These are phyloP conservation scores for Pterocarpus macrocarpus DNA, from an alignment of 306 rosid genomes.

Conservation along the genomic window DNA sequence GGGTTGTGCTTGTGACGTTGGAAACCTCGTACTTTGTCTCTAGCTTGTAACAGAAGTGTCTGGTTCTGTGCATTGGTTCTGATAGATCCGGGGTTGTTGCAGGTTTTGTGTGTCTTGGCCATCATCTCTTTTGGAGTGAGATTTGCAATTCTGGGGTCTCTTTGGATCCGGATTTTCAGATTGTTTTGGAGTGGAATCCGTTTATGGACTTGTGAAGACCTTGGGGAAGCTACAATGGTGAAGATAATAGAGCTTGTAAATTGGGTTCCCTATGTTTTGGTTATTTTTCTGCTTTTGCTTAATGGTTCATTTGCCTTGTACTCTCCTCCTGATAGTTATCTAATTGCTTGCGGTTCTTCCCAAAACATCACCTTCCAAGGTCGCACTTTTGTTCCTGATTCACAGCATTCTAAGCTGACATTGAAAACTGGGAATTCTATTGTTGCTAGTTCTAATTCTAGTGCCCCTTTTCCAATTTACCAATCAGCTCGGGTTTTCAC, in stretches of 20 bases:
- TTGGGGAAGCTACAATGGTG: slow-evolving; percentile 42
- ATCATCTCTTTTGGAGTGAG: slow-evolving; percentile 34
- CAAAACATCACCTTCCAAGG: slow-evolving; percentile 67
- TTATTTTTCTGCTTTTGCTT: slow-evolving; percentile 46
- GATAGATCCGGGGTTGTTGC: slow-evolving; percentile 46
- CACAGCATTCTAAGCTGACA: slow-evolving; percentile 60
- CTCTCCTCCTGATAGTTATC: slow-evolving; percentile 71
- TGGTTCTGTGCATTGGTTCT: slow-evolving; percentile 46
- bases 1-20: slow-evolving; percentile 42
- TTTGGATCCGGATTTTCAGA: slow-evolving; percentile 37
- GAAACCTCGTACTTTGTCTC: slow-evolving; percentile 26
- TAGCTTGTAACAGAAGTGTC: slow-evolving; percentile 36
- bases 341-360: slow-evolving; percentile 79
- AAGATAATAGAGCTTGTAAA: slow-evolving; percentile 52
- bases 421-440: slow-evolving; percentile 61
- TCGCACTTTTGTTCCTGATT: slow-evolving; percentile 78
- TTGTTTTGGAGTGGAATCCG: slow-evolving; percentile 29
- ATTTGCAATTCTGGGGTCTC: slow-evolving; percentile 39
- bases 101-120: slow-evolving; percentile 35
- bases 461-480: slow-evolving; percentile 70
- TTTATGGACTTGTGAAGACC: slow-evolving; percentile 41
- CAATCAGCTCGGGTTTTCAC: slow-evolving; percentile 75
- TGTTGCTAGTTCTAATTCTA: slow-evolving; percentile 63
- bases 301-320: slow-evolving; percentile 57
- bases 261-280: slow-evolving; percentile 51